Evolutionary conservation across 129 eudicot species (phyloP), one percentile per base, ranked within the genome.

Genomic region (Cynara cardunculus): DNA sequence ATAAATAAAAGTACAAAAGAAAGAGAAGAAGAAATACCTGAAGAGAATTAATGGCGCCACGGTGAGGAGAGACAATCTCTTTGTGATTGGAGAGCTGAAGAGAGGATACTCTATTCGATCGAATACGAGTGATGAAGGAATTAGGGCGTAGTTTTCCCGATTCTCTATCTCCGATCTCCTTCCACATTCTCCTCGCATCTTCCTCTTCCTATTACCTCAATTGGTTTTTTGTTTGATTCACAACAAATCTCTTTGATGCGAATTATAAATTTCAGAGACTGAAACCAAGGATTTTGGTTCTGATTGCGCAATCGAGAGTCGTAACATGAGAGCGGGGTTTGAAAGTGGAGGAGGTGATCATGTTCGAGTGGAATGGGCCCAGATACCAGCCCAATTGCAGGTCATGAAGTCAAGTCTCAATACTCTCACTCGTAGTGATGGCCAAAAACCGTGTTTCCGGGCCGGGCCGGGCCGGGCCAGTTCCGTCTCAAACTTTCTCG

Each of bases 181-280:
- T 94, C 97, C 97, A 94, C 97, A 93, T 93, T 85, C 82, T 87
- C 98, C 93, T 84, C 86, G 98, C 98, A 93, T 93, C 90, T 85
- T 89, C 73, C 71, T 78, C 83, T 77, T 74, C 49, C 79, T 61
- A 65, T 75, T 61, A 80, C 83, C 78, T 78, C 75, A 49, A 82
- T 75, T 69, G 25, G 22, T 27, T 21, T 68, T 49, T 14, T 44
- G 30, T 11, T 67, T 69, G 12, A 82, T 69, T 82, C 80, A 11
- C 37, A 59, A 16, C 62, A 32, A 59, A 56, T 80, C 28, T 26
- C 27, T 71, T 56, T 71, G 61, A 71, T 80, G 37, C 56, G 25
- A 28, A 46, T 67, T 28, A 34, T 25, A 6, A 22, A 44, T 74
- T 74, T 10, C 66, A 56, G 71, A 56, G 71, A 72, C 13, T 32